These are phyloP conservation scores for Aspergillus spinulosporus DNA, from an alignment of 2,329 filamentous ascomycete species.

Conservation along the genomic window DNA sequence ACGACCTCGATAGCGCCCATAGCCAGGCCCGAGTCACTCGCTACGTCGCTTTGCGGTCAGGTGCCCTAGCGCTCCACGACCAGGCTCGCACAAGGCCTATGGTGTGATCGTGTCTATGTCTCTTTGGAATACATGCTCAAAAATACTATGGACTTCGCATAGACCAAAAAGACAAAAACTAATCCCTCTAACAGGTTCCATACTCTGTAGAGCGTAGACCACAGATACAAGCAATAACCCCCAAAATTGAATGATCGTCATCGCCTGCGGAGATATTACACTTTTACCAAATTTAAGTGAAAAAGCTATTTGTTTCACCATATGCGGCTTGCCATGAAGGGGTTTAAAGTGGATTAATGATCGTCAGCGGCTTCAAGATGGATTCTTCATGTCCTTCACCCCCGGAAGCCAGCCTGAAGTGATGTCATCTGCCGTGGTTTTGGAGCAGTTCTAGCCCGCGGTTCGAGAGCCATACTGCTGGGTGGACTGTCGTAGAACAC, in stretches of 20 bases:
- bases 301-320: not conserved
- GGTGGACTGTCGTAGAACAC: not conserved
- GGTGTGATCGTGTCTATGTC: not conserved
- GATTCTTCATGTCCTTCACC: constrained; percentile 2
- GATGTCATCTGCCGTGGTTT: constrained; percentile 6
- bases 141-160: too few species aligned
- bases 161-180: not conserved
- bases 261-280: not conserved
- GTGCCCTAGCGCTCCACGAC: not conserved
- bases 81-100: not conserved
- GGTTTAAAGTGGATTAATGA: not conserved
- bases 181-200: not conserved
- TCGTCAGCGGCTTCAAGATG: constrained; percentile 6
- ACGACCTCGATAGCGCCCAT: constrained; percentile 4
- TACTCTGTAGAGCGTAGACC: not conserved
- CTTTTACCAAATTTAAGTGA: not conserved
- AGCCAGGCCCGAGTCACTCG: constrained; percentile 10
- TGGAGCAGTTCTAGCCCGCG: constrained; percentile 6
- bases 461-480: not conserved
- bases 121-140: not conserved
- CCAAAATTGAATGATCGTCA: not conserved
- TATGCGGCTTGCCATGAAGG: not conserved
- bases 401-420: not conserved
- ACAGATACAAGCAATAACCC: not conserved
- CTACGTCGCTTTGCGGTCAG: not conserved